Percentiles rank a stretch among this genome's conserved stretches.
Evolutionary conservation across 1,284 basidiomycete genomes (phyloP).

Genomic region (Athelia sp.): DNA sequence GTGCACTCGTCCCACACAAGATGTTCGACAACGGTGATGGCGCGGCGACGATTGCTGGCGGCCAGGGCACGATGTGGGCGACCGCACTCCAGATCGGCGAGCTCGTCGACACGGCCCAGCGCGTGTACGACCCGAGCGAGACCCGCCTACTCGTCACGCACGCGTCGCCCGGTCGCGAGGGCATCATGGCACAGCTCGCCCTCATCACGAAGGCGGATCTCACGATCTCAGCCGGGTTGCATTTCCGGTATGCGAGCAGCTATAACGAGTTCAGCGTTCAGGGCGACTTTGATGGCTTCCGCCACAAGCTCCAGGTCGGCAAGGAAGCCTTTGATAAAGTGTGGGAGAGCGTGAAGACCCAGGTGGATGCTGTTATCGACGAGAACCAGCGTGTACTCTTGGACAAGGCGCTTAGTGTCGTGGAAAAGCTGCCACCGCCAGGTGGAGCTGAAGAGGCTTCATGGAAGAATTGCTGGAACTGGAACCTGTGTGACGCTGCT

Average conservation of each 20-base stretch:
- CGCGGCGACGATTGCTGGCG: slow-evolving; percentile 92
- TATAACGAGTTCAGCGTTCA: slow-evolving; percentile 98
- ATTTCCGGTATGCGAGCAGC: slow-evolving; percentile 94
- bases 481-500: slow-evolving; percentile 94
- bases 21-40: slow-evolving; percentile 98
- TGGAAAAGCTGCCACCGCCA: slow-evolving; percentile 72
- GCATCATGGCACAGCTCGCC: slow-evolving; percentile 87
- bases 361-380: slow-evolving; percentile 91
- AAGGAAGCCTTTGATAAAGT: slow-evolving; percentile 86
- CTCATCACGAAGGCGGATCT: slow-evolving; percentile 92
- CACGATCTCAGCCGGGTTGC: slow-evolving; percentile 91
- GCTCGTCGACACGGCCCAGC: slow-evolving; percentile 94
- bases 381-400: slow-evolving; percentile 86
- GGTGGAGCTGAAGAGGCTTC: slow-evolving; percentile 75
- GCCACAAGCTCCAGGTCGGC: slow-evolving; percentile 74
- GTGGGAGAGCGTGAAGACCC: slow-evolving; percentile 90
- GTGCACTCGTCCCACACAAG: slow-evolving; percentile 94
- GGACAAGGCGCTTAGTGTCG: slow-evolving; percentile 85
- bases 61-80: slow-evolving; percentile 98
- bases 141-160: slow-evolving; percentile 93
- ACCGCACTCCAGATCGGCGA: slow-evolving; percentile 97
- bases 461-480: slow-evolving; percentile 99
- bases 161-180: slow-evolving; percentile 90
- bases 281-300: slow-evolving; percentile 85
- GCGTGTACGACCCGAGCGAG: slow-evolving; percentile 90